A percentile compares a stretch with the other conserved stretches of the same genome.
Evolutionary conservation across 2,329 filamentous ascomycete species (phyloP).

Genomic region (Fusarium lyarnte): DNA sequence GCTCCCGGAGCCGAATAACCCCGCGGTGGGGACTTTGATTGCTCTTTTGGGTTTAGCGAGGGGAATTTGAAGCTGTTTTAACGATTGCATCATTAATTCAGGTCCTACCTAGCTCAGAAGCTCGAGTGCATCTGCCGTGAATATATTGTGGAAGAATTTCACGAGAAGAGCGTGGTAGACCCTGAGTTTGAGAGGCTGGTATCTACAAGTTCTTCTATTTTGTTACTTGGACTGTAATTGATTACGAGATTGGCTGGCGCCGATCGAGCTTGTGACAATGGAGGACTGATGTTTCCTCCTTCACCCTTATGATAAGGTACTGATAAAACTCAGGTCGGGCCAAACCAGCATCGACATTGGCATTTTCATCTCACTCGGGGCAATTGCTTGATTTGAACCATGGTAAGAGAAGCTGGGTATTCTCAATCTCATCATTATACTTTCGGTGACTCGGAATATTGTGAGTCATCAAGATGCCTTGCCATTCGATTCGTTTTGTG

Average conservation of each 20-base stretch:
- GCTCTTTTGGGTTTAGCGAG: slow-evolving; percentile 18
- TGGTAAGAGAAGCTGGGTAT: too few relatives aligned
- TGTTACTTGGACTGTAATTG: neutral
- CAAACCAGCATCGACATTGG: neutral
- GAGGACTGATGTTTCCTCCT: too few relatives aligned
- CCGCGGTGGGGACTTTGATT: slow-evolving; percentile 6
- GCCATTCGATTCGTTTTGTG: neutral
- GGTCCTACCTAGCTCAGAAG: slow-evolving; percentile 14
- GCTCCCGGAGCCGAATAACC: slow-evolving; percentile 28
- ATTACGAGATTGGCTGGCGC: neutral
- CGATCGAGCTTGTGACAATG: neutral
- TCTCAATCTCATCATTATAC: neutral
- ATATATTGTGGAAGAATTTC: neutral
- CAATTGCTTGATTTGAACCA: accelerated
- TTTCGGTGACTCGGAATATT: neutral
- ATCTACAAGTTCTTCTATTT: accelerated
- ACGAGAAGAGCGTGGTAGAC: accelerated
- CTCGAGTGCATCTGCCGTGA: neutral
- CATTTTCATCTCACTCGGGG: neutral
- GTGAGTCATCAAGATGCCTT: neutral
- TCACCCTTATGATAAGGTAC: too few relatives aligned
- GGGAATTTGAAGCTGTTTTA: slow-evolving; percentile 3
- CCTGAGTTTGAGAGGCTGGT: accelerated
- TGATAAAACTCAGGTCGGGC: neutral
- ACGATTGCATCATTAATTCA: slow-evolving; percentile 24